Base-by-base conservation (phyloP, 2,329 filamentous ascomycete genomes). In the Coniochaeta sp. region DNA sequence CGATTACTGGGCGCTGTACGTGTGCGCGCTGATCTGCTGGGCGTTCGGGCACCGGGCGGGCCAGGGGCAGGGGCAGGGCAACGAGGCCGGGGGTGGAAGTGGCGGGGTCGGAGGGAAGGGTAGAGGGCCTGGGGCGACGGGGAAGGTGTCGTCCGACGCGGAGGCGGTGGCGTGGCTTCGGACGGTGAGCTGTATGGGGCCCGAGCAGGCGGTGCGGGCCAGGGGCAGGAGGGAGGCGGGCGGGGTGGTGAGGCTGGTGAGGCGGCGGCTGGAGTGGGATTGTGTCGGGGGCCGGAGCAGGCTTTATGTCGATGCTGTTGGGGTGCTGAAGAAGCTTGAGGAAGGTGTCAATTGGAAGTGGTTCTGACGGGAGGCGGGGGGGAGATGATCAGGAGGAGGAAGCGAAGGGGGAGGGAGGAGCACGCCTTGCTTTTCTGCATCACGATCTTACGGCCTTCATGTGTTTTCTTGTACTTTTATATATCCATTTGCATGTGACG, bases 11-110 rank as follows among this genome's bases (percentile, higher is more conserved):
- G 78, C 73, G 34, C 66, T 85, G 56, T 85, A 86, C 65, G 78
- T 81, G 8, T 84, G 81, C 62, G 74, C 81, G 8, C 74, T 87
- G 57, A 81, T 86, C 63, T 84, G 80, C 72, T 87, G 84, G 84
- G 81, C 82, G 1, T 82, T 80, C 63, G 76, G 77, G 2, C 73
- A 81, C 60, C 69, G 69, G 10, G 62, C 62, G 26, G 61, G 63
- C 26, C 24, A 6, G n/a, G 57, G 61, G 60, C 8, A 55, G 55
- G 58, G 64, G 61, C 26, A 61, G 62, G 38, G 68, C 64, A 61
- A 62, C 61, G 63, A 55, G 47, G 19, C 19, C 19, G 22, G 42
- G 59, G 47, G n/a, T 26, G 17, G 34, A 32, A 9, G 24, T 57
- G 6, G 63, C 52, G 28, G 64, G 34, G 14, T 12, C 10, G 14